Conservation (phyloP, 257 asterid species). For the Primulina tabacum region DNA sequence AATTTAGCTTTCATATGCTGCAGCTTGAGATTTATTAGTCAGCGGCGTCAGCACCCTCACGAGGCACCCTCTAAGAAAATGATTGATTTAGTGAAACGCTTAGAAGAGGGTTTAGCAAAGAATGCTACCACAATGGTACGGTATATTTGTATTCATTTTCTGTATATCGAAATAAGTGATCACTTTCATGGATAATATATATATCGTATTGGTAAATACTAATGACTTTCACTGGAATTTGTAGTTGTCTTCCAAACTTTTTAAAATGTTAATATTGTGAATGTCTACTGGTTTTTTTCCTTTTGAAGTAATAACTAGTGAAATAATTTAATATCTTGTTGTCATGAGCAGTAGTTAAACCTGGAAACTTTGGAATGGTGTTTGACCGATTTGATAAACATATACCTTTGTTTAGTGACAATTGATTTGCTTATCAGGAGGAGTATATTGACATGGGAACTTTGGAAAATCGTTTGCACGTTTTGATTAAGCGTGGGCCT, state of each 20-base stretch:
- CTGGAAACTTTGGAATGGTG: slow-evolving; percentile 71
- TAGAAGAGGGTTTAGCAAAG: slow-evolving; percentile 78
- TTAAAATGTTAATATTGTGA: not conserved
- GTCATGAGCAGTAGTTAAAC: slow-evolving; percentile 77
- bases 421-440: slow-evolving; percentile 46
- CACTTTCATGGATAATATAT: not conserved
- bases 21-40: slow-evolving; percentile 64
- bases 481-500: slow-evolving; percentile 33
- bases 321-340: not conserved
- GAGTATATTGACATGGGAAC: slow-evolving; percentile 73
- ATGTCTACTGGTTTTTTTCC: slow-evolving; percentile 22
- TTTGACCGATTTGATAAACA: slow-evolving; percentile 43
- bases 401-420: slow-evolving; percentile 11
- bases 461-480: slow-evolving; percentile 70
- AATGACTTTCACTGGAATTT: not conserved
- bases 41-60: slow-evolving; percentile 57
- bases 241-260: not conserved
- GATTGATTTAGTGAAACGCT: slow-evolving; percentile 64
- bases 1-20: slow-evolving; percentile 31
- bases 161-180: not conserved
- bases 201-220: not conserved
- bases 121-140: slow-evolving; percentile 76
- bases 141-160: slow-evolving; percentile 18
- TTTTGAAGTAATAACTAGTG: not conserved
- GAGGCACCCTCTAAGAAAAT: slow-evolving; percentile 57